phyloP scores from a whole-genome alignment of 2,329 filamentous ascomycete species.

The Pseudogymnoascus sp. region DNA sequence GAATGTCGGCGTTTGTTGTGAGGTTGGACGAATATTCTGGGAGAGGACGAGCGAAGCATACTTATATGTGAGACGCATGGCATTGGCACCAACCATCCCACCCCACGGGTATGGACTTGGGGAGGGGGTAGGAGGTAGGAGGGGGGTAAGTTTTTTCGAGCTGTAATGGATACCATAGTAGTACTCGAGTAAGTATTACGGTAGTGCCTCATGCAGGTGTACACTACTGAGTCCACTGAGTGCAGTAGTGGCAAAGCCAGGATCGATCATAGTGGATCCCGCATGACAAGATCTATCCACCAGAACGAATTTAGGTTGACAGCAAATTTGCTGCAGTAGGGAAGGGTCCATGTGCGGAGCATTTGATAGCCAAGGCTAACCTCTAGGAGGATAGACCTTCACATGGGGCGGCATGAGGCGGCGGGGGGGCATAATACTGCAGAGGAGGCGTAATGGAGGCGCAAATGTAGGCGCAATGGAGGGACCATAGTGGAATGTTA shows the following conservation, averaged over 20 bases:
- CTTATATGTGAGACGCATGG: neutral
- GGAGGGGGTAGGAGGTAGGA: neutral
- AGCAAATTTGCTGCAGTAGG: neutral
- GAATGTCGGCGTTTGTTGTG: neutral
- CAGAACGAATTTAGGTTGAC: neutral
- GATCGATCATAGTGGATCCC: neutral
- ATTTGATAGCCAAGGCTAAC: neutral
- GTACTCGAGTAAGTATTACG: neutral
- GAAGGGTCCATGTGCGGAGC: neutral
- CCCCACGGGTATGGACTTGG: neutral
- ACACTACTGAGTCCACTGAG: neutral
- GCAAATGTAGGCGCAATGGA: neutral
- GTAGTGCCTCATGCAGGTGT: neutral
- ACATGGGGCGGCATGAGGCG: neutral
- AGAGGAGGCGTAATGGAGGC: neutral
- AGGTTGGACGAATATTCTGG: neutral
- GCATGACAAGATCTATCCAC: neutral
- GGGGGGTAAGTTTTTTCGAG: neutral
- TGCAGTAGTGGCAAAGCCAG: neutral
- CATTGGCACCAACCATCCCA: neutral
- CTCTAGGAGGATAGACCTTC: neutral
- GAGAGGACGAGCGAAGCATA: neutral
- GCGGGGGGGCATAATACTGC: neutral
- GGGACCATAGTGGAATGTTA: neutral
- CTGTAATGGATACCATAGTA: neutral